phyloP scores from a whole-genome alignment of 169 alveolate genomes.

The Plasmodium berghei region DNA sequence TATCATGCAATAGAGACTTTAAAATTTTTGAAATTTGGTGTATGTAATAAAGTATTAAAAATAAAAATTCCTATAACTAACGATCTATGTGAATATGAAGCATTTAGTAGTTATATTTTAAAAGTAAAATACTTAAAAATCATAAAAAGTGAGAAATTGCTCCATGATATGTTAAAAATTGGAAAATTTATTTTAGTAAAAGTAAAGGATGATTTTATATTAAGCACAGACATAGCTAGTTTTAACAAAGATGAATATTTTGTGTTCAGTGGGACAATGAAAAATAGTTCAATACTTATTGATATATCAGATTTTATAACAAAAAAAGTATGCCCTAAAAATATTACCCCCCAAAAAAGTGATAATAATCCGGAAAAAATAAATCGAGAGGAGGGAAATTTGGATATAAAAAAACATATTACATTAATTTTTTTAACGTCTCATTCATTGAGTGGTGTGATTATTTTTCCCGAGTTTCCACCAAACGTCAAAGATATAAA shows the following conservation, averaged over 20 bases:
- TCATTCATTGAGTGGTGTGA: slow-evolving; percentile 22
- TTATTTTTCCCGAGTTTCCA: slow-evolving; percentile 12
- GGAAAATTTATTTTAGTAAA: slow-evolving; percentile 20
- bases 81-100: slow-evolving; percentile 32
- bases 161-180: slow-evolving; percentile 11
- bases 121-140: slow-evolving; percentile 14
- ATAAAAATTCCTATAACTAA: slow-evolving; percentile 32
- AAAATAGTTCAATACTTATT: slow-evolving; percentile 39
- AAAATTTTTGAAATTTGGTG: not conserved
- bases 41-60: slow-evolving; percentile 32
- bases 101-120: slow-evolving; percentile 26
- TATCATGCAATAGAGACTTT: slow-evolving; percentile 9
- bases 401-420: not conserved
- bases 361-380: not conserved
- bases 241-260: slow-evolving; percentile 34
- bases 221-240: slow-evolving; percentile 17
- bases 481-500: not conserved
- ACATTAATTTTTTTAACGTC: slow-evolving; percentile 35
- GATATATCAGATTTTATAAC: slow-evolving; percentile 15
- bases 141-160: not conserved
- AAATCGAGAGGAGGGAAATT: not conserved
- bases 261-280: slow-evolving; percentile 31
- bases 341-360: not conserved
- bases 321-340: slow-evolving; percentile 13
- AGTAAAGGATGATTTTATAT: slow-evolving; percentile 8